phyloP scores from a whole-genome alignment of 2,329 filamentous ascomycete genomes.

The Cryphonectria radicalis region DNA sequence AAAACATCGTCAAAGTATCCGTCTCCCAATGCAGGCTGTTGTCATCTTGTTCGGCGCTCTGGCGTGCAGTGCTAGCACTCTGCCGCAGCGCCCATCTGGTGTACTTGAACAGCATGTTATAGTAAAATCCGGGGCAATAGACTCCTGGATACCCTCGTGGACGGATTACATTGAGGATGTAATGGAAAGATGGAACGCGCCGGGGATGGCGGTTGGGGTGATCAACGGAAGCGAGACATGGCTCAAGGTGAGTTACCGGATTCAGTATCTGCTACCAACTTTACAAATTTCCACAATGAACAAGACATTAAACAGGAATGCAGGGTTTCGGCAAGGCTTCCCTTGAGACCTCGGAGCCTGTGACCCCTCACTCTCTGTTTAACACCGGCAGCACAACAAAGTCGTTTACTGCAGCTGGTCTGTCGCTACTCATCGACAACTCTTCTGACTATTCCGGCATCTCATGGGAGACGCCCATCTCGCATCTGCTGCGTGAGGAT shows the following conservation, averaged over 20 bases:
- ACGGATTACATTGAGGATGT: constrained; percentile 34
- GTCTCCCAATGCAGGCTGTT: neutral
- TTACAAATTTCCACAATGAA: too few relatives aligned
- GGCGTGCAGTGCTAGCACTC: neutral
- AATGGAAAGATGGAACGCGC: constrained; percentile 49
- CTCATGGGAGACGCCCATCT: constrained; percentile 53
- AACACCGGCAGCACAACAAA: constrained; percentile 62
- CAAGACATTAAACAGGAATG: constrained; percentile 27
- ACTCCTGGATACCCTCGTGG: constrained; percentile 7
- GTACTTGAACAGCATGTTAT: neutral
- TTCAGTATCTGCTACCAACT: neutral
- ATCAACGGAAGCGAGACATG: constrained; percentile 50
- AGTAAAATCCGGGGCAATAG: neutral
- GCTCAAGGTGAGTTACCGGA: constrained; percentile 40
- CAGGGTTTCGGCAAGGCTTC: constrained; percentile 45
- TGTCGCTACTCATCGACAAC: constrained; percentile 55
- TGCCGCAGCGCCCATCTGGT: constrained; percentile 7
- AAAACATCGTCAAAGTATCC: too few relatives aligned
- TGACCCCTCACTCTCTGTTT: constrained; percentile 55
- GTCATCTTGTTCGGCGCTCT: neutral
- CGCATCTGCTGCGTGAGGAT: constrained; percentile 52
- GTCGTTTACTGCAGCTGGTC: constrained; percentile 53
- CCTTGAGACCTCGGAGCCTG: constrained; percentile 36
- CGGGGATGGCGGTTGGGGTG: constrained; percentile 53
- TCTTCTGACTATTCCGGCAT: constrained; percentile 42